Conservation (phyloP, 441 rosid genomes). For the Pelargonium australe region DNA sequence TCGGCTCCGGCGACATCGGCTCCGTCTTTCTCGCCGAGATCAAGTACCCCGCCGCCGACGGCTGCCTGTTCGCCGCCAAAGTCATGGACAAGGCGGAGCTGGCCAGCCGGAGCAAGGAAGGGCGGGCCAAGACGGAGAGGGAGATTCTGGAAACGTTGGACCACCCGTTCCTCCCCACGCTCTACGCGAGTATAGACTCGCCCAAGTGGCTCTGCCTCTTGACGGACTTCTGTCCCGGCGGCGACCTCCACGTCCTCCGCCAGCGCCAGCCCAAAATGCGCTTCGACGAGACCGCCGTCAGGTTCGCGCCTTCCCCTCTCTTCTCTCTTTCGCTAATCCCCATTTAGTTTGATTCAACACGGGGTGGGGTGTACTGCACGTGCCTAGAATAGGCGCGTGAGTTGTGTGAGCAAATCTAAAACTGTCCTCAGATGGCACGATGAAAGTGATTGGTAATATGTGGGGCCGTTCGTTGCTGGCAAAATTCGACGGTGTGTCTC, state of each 20-base stretch:
- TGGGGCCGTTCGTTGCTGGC: too few species aligned
- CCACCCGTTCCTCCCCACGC: conserved; percentile 83
- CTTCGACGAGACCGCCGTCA: conserved; percentile 83
- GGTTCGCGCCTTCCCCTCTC: conserved; percentile 58
- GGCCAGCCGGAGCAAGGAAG: conserved; percentile 65
- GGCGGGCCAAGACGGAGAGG: conserved; percentile 75
- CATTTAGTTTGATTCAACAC: too few species aligned
- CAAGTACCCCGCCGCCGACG: conserved; percentile 24
- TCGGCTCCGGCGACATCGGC: conserved; percentile 80
- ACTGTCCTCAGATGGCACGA: too few species aligned
- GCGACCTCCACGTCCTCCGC: conserved; percentile 93
- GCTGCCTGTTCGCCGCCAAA: conserved; percentile 52
- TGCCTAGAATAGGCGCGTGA: too few species aligned
- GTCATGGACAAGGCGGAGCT: conserved; percentile 91
- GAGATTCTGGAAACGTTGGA: conserved; percentile 75
- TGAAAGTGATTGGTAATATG: too few species aligned
- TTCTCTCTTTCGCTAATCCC: too few species aligned
- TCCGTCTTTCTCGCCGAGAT: conserved; percentile 62
- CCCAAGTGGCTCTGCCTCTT: conserved; percentile 74
- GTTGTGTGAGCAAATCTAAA: too few species aligned
- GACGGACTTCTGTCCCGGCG: conserved; percentile 93
- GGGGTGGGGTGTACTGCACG: neutral
- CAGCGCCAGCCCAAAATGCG: conserved; percentile 72
- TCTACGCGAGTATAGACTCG: conserved; percentile 65
- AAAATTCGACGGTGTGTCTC: too few species aligned